phyloP scores from a whole-genome alignment of 1,284 basidiomycete genomes.

The Rhodotorula mucilaginosa region DNA sequence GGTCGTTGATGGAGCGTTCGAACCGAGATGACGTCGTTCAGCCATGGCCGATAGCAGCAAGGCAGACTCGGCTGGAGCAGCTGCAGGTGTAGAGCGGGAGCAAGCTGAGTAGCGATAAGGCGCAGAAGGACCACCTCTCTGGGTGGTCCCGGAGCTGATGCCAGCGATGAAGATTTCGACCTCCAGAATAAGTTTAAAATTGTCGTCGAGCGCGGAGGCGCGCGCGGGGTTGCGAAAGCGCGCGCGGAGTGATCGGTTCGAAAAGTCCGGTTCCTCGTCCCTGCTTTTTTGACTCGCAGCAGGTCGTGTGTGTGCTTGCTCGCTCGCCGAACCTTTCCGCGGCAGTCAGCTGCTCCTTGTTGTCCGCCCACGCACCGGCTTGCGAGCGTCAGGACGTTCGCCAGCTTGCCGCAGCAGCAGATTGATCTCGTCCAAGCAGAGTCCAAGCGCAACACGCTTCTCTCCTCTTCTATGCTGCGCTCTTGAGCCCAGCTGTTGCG shows the following conservation, averaged over 20 bases:
- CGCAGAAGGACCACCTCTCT: neutral
- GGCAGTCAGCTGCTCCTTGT: too few species aligned
- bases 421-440: too few species aligned
- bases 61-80: neutral
- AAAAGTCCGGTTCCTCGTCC: too few species aligned
- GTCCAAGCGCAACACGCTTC: too few species aligned
- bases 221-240: neutral
- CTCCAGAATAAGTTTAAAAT: neutral
- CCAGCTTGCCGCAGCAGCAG: too few species aligned
- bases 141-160: neutral
- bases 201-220: neutral
- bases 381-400: too few species aligned
- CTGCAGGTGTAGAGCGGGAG: neutral
- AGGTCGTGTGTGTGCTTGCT: too few species aligned
- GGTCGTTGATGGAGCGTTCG: neutral
- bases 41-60: neutral
- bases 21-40: slow-evolving; percentile 1
- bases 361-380: too few species aligned
- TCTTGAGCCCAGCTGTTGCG: too few species aligned
- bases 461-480: too few species aligned
- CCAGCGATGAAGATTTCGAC: neutral
- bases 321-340: too few species aligned
- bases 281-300: too few species aligned
- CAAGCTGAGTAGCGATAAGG: neutral
- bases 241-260: neutral